phyloP scores from a whole-genome alignment of 345 rosid species.

The Psidium guajava region DNA sequence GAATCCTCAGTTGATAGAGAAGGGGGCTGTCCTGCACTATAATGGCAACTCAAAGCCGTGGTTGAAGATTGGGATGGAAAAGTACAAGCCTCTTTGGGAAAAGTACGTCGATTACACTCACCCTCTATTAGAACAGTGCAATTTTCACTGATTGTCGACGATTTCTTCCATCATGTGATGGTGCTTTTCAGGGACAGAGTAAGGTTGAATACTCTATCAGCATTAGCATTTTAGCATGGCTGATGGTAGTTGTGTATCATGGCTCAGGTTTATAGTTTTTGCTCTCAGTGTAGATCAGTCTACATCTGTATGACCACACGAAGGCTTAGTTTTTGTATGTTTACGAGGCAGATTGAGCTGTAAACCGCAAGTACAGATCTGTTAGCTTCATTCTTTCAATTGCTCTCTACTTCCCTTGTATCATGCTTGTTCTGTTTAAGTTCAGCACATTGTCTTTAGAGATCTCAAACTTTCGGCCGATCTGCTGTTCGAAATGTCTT shows the following conservation, averaged over 20 bases:
- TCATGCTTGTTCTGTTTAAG: not conserved
- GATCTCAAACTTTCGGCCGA: not conserved
- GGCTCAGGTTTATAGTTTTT: not conserved
- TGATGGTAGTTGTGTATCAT: not conserved
- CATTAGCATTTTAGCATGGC: not conserved
- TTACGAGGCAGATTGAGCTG: slow-evolving; percentile 1
- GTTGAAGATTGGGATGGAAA: slow-evolving; percentile 95
- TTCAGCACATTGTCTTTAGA: not conserved
- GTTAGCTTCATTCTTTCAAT: not conserved
- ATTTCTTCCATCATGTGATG: not conserved
- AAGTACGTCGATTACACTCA: slow-evolving; percentile 75
- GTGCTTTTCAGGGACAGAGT: not conserved
- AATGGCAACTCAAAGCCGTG: slow-evolving; percentile 94
- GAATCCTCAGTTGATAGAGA: slow-evolving; percentile 65
- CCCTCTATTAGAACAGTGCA: slow-evolving; percentile 75
- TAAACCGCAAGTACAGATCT: not conserved
- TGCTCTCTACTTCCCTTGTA: not conserved
- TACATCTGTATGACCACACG: not conserved
- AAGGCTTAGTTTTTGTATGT: not conserved
- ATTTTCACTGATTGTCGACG: slow-evolving; percentile 52
- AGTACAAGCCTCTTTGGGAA: slow-evolving; percentile 93
- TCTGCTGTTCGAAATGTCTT: not conserved
- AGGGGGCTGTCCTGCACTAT: slow-evolving; percentile 89
- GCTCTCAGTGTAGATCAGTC: not conserved
- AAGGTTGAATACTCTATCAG: not conserved